Evolutionary conservation across 495 filamentous ascomycete genomes (phyloP), one percentile per base, ranked within the genome.

Genomic region (Zalerion maritima): DNA sequence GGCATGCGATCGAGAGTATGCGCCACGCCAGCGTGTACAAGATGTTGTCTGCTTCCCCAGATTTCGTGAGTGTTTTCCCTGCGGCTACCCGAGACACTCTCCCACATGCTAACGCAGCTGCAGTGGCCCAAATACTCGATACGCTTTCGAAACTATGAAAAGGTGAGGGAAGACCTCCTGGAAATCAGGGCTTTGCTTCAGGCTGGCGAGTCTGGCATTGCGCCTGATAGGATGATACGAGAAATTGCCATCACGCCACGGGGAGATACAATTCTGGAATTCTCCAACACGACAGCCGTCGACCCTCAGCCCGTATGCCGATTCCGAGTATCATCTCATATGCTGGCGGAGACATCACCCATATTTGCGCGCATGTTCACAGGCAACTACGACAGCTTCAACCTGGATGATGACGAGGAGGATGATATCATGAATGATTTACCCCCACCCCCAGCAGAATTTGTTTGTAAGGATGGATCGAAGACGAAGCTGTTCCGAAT

Each of bases 311-410:
- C 50, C 6, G 44, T 48, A 3, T 29, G 50, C 9, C 43, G 52
- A 20, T 58, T 52, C 34, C 50, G 52, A n/a, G 55, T 56, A 10
- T 50, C 50, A 0, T 56, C 55, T 1, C 44, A 52, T 38, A 42
- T 50, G 28, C 36, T 56, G n/a, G 35, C 43, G 8, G 55, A 50
- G 36, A 37, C 42, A 6, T 53, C 52, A 10, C 50, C 55, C 6
- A 35, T 52, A 6, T 58, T 58, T 30, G 42, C 47, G 3, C 46
- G 45, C 6, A 50, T 56, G 34, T 49, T 58, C 24, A 29, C 42
- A 23, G 24, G 42, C 10, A 20, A 28, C 28, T 8, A 18, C 6
- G 19, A 29, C 15, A 21, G 19, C 24, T 2, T 18, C 28, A 21
- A 29, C 13, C 15, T 26, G 1, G 27, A 28, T n/a, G 35, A 37